Base-by-base conservation (phyloP, 345 rosid species). In the Erucastrum elatum region DNA sequence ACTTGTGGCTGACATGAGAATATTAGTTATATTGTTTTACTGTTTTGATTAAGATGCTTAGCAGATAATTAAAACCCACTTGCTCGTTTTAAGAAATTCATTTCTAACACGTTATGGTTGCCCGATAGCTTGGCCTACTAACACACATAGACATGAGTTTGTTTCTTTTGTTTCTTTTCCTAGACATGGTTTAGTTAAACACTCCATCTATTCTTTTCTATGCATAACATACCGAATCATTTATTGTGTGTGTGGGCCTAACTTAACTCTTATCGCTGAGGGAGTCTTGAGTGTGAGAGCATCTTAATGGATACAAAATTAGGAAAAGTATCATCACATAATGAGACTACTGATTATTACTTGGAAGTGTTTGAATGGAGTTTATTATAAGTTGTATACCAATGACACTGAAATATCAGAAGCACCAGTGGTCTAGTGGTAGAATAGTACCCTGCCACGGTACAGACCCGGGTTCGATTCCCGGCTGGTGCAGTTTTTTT, bases 401-500 rank as follows among this genome's bases (percentile, higher is more conserved):
- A 21, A 21, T n/a, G 21, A 21, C 21, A 21, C 21, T 21, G 0
- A 21, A 21, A 21, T 21, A 21, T 0, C 21, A 1, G 21, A 29
- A 66, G 89, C 93, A 86, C 93, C 93, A 87, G 90, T 87, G 90
- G 93, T 89, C 91, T 87, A 88, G 91, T 86, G 91, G 90, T 90
- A 90, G 90, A 89, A 90, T 89, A 90, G 90, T 87, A 90, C 88
- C 86, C 86, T 89, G 87, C 88, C 87, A 87, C 88, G 86, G 90
- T 90, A 86, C 86, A 84, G 89, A 85, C 89, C 93, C 88, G 87
- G 89, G 93, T 87, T 89, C 89, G 81, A 71, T 68, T 72, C 60
- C 76, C 68, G 68, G 68, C 76, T 72, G 67, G 68, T 72, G 76
- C 76, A 72, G 4, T 5, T 16, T 12, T 12, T 62, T 41, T 11